Evolutionary conservation across 768 basidiomycete genomes (phyloP), one percentile per base, ranked within the genome.

Genomic region (Nidularia sp.): DNA sequence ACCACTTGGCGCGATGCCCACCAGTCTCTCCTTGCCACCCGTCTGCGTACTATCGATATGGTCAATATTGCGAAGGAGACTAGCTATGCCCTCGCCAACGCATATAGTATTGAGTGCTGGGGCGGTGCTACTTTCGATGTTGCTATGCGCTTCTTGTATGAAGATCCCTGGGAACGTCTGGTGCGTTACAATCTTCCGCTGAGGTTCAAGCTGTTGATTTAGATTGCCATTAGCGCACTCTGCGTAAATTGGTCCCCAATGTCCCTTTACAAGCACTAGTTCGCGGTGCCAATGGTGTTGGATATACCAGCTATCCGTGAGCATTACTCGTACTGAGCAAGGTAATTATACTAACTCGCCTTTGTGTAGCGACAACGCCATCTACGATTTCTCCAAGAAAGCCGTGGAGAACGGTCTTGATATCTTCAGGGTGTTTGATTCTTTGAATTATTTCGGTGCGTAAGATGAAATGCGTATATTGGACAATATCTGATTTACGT

Each of bases 1-100:
- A 98, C 96, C 31, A 98, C 96, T 1, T 98, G 97, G 96, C 90
- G 97, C 68, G 97, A 99, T 64, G 97, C 97, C 22, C 97, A 99
- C 69, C 97, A 99, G 70, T 97, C 94, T 31, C 80, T 99, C 34
- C 84, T 99, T 51, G 97, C 97, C 45, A 99, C 97, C 31, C 89
- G 97, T 55, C 79, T 99, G 47, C 85, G 97, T 57, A 98, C 97
- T 7, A 85, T 88, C 57, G 97, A 99, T 65, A 98, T 98, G 85
- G 91, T 85, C 59, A 98, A 97, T 73, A 98, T 99, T 56, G 97
- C 97, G 49, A 97, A 91, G 70, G 94, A 97, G 78, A 98, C 97
- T 1, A 92, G 89, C 64, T 88, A 90, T 67, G 96, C 96, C 1
- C 78, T 99, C 42, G 84, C 91, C 25, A 98, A 98, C 64, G 92